Evolutionary conservation across 805 yeast genomes (phyloP).

Genomic region (Schwanniomyces occidentalis): DNA sequence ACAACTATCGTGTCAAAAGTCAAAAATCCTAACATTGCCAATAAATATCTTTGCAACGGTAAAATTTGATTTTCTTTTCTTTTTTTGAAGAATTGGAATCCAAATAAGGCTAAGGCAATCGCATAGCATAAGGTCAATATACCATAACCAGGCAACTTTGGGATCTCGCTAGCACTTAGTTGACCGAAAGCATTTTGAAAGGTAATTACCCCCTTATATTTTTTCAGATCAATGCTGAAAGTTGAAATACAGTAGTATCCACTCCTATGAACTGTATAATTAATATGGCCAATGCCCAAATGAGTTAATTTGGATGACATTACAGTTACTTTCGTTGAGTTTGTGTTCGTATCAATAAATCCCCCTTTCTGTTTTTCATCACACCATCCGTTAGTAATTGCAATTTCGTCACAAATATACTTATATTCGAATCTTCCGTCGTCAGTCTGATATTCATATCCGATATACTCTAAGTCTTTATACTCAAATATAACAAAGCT

Average conservation of each 20-base stretch:
- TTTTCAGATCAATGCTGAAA: constrained; percentile 40
- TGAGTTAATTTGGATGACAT: constrained; percentile 54
- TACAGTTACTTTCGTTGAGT: constrained; percentile 52
- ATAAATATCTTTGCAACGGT: constrained; percentile 86
- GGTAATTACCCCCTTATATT: constrained; percentile 66
- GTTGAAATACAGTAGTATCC: constrained; percentile 94
- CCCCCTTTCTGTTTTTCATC: constrained; percentile 51
- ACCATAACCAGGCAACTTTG: constrained; percentile 88
- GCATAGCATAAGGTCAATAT: constrained; percentile 80
- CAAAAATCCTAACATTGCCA: constrained; percentile 80
- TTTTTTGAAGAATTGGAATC: constrained; percentile 81
- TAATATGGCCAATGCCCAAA: constrained; percentile 59
- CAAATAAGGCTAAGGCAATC: constrained; percentile 76
- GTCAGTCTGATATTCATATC: constrained; percentile 47
- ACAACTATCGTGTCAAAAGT: constrained; percentile 82
- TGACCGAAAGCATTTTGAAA: constrained; percentile 93
- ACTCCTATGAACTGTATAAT: constrained; percentile 67
- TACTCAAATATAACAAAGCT: constrained; percentile 82
- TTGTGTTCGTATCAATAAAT: constrained; percentile 57
- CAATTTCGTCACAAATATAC: constrained; percentile 74
- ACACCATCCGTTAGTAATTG: constrained; percentile 60
- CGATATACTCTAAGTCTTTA: constrained; percentile 70
- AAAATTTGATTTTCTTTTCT: constrained; percentile 73
- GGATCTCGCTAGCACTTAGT: constrained; percentile 85
- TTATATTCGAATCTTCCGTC: constrained; percentile 33